Evolutionary conservation across 495 filamentous ascomycete species (phyloP), one percentile per base, ranked within the genome.

Genomic region (Mytilinidion resinicola): DNA sequence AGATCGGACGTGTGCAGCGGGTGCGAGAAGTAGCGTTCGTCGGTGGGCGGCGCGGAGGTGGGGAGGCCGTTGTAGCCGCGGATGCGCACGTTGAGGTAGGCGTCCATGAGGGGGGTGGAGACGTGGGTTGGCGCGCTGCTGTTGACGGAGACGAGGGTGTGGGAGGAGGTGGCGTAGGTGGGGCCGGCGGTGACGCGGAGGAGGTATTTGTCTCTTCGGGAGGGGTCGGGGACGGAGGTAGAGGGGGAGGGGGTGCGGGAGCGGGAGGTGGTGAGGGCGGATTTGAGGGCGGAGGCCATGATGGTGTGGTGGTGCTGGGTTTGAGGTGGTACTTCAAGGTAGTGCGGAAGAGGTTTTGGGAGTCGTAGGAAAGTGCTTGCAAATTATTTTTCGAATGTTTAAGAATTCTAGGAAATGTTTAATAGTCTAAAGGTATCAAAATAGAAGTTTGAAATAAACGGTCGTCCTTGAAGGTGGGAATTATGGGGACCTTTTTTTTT

Each of bases 171-270:
- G 69, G 91, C 80, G 73, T 96, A 92, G 21, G 76, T 74, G 9
- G 86, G 77, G 4, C 92, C 92, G 9, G 88, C 87, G 9, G 86
- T 89, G 17, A 89, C 84, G 56, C 78, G 80, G 55, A 91, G 78
- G 30, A 82, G 73, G 71, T 88, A 89, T 51, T 88, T 83, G 42
- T 83, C 76, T 34, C 46, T 52, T 25, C 52, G 48, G 14, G 56
- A 51, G 15, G 61, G 56, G 19, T 64, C 61, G 3, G 60, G 56
- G 17, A 55, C 48, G 52, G 19, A 12, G 35, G 43, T 19, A 9
- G 38, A 9, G n/a, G 20, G 36, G 11, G 25, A 17, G 21, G 34
- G 52, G 17, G 19, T 35, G 48, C 17, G 50, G 15, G 20, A 43
- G 7, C 17, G 9, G 48, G 55, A 38, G 19, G 25, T 50, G 35